These are phyloP conservation scores for Pugionium dolabratum DNA, from an alignment of 345 rosid genomes.

Conservation along the genomic window DNA sequence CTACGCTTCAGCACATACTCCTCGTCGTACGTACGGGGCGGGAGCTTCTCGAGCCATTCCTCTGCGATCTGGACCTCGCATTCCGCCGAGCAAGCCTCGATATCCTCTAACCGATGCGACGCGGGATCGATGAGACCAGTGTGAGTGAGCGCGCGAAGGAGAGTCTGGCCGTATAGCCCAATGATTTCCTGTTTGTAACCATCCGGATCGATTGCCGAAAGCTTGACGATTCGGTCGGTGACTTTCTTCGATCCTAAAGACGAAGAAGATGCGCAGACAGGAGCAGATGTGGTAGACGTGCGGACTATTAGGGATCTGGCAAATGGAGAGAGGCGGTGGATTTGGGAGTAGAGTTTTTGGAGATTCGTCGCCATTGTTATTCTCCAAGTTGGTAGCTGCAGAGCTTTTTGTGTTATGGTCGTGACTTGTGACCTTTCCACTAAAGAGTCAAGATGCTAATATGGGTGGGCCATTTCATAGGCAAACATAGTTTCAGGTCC, in stretches of 20 bases:
- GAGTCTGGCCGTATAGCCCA: constrained; percentile 85
- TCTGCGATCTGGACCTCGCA: constrained; percentile 98
- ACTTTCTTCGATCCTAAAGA: constrained; percentile 67
- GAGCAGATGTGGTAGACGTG: constrained; percentile 47
- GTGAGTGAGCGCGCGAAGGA: constrained; percentile 73
- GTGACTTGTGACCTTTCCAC: too few species aligned
- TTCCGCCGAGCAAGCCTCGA: constrained; percentile 98
- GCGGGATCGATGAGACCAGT: constrained; percentile 82
- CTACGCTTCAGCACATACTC: constrained; percentile 80
- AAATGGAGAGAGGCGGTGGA: constrained; percentile 55
- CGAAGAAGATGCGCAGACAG: constrained; percentile 28
- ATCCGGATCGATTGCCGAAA: constrained; percentile 75
- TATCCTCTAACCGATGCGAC: constrained; percentile 90
- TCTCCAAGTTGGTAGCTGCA: constrained; percentile 23
- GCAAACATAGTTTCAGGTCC: too few species aligned
- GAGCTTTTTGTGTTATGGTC: not conserved
- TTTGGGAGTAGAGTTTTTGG: constrained; percentile 58
- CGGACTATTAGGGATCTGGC: constrained; percentile 47
- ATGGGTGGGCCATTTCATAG: constrained; percentile 13
- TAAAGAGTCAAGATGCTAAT: too few species aligned
- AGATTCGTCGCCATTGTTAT: constrained; percentile 59
- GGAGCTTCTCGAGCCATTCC: constrained; percentile 90
- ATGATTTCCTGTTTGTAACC: constrained; percentile 72
- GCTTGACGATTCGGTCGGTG: constrained; percentile 84
- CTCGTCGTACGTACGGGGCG: constrained; percentile 87